Base-by-base conservation (phyloP, 495 filamentous ascomycete species). In the Penicillium argentinense region DNA sequence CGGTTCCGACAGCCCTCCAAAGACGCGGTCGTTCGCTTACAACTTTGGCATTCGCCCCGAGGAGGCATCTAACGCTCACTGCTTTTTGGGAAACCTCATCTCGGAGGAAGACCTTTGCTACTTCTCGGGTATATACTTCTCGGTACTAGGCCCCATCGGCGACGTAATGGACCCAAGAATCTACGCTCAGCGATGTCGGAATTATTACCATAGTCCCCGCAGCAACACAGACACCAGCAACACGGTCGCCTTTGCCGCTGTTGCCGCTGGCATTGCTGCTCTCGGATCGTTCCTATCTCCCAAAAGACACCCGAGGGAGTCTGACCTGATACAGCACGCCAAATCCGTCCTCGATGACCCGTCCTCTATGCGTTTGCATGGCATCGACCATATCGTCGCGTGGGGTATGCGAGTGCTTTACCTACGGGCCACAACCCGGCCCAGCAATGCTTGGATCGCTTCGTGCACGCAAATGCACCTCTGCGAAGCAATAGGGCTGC, bases 371-470 rank as follows among this genome's bases (percentile, higher is more conserved):
- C 64, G 58, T 6, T n/a, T 47, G 54, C 57, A 29, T 5, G 11
- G 62, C 9, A 56, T 65, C 21, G 64, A 68, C 45, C 64, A 68
- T 14, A 54, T 68, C 43, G 19, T 68, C 21, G 64, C 64, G 4
- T 68, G 64, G 64, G 55, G 57, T 22, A 51, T 68, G 57, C 57
- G 64, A 11, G 37, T 68, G n/a, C 24, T 68, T 37, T 68, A 68
- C 22, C 47, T 68, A 7, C 57, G 64, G 16, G 62, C 64, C 12
- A 68, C 64, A 13, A 62, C 64, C 29, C 59, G 64, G 1, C 64
- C 64, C 2, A 60, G 39, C 36, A 62, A 60, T 57, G 59, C 64
- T n/a, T 68, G 64, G 64, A 55, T 68, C 29, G 62, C 64, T 5
- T 68, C 64, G 1, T 68, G 64, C 43, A 68, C 64, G 0, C 44